Evolutionary conservation across 2,329 filamentous ascomycete species (phyloP).

Genomic region (Cyanodermella asteris): DNA sequence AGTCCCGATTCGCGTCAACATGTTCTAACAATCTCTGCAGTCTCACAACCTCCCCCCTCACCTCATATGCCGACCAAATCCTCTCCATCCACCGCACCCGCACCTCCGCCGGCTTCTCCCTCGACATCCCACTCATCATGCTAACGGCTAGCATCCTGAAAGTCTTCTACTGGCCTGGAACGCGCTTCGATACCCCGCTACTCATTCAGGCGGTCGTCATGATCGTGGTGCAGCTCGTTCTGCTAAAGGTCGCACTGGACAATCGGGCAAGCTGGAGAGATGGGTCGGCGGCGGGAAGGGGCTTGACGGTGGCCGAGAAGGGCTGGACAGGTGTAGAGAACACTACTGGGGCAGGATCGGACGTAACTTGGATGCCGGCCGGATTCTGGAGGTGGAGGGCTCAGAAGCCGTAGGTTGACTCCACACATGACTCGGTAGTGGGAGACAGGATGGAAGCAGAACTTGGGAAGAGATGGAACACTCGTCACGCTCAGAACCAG

Average conservation of each 20-base stretch:
- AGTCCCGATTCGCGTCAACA: too few species aligned
- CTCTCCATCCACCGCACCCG: constrained; percentile 38
- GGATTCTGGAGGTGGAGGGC: constrained; percentile 42
- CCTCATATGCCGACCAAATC: constrained; percentile 46
- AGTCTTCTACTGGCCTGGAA: constrained; percentile 45
- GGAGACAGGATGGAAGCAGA: background rate
- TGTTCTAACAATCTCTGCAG: too few species aligned
- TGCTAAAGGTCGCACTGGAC: constrained; percentile 38
- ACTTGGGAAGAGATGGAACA: background rate
- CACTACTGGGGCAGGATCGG: constrained; percentile 10
- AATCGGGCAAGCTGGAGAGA: constrained; percentile 25
- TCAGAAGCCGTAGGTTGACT: constrained; percentile 24
- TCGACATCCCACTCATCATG: constrained; percentile 47
- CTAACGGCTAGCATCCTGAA: constrained; percentile 42
- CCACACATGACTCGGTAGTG: background rate
- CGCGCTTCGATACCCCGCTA: constrained; percentile 35
- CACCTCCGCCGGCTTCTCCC: constrained; percentile 40
- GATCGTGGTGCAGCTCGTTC: constrained; percentile 33
- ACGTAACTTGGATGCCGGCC: constrained; percentile 33
- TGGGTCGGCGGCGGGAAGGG: constrained; percentile 6
- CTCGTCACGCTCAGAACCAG: background rate
- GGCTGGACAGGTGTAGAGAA: constrained; percentile 7
- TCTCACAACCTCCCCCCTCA: constrained; percentile 39
- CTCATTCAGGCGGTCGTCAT: constrained; percentile 39
- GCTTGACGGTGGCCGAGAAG: constrained; percentile 2